Percentiles rank a stretch among this genome's conserved stretches.
Evolutionary conservation across 2,329 filamentous ascomycete species (phyloP).

Genomic region (Fusarium illudens): DNA sequence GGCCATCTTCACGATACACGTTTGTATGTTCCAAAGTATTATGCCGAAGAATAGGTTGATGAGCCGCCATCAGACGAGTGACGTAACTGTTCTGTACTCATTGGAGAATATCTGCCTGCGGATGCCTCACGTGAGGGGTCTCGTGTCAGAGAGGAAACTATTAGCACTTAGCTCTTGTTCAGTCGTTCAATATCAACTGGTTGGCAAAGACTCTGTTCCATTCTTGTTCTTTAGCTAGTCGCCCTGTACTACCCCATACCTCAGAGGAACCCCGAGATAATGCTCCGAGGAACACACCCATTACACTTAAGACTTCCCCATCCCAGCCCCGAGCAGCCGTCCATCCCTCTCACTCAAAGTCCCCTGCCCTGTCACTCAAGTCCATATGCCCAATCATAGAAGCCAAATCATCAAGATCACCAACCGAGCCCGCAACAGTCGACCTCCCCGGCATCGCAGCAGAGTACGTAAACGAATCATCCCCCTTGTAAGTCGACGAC

Average conservation of each 20-base stretch:
- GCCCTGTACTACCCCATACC: too few species aligned
- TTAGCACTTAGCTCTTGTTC: background rate
- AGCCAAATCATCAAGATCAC: background rate
- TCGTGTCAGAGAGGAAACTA: background rate
- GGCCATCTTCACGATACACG: background rate
- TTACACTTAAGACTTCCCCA: background rate
- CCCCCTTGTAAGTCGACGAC: constrained; percentile 6
- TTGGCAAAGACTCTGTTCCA: background rate
- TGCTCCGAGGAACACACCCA: too few species aligned
- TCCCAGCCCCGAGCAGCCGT: too few species aligned
- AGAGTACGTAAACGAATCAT: constrained; percentile 23
- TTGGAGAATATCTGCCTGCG: background rate
- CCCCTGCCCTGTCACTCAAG: background rate
- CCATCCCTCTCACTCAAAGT: background rate
- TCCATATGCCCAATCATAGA: constrained; percentile 6
- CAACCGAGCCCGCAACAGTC: background rate
- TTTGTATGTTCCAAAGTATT: too few species aligned
- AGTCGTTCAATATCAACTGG: background rate
- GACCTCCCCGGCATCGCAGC: constrained; percentile 55
- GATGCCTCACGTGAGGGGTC: background rate
- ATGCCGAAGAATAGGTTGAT: background rate
- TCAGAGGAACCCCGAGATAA: background rate
- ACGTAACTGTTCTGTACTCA: background rate
- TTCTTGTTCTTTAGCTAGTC: background rate
- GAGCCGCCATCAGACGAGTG: background rate